phyloP scores from a whole-genome alignment of 768 basidiomycete species.

The Mycena latifolia region DNA sequence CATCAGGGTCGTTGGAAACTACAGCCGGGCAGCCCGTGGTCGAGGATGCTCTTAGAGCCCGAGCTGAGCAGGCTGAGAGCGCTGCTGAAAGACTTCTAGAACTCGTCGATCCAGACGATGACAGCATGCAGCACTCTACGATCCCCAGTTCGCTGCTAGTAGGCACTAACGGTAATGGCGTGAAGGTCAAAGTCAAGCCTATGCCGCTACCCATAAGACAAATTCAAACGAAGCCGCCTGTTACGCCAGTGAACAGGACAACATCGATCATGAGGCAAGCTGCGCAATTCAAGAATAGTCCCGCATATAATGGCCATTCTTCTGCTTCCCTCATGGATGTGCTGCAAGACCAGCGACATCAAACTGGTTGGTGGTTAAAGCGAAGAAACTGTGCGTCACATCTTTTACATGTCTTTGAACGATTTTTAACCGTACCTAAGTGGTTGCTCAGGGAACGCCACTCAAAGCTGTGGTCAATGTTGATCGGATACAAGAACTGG shows the following conservation, averaged over 20 bases:
- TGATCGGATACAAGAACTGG: constrained; percentile 63
- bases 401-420: not conserved
- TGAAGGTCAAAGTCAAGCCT: constrained; percentile 56
- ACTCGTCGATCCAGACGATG: constrained; percentile 85
- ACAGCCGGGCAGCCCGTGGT: constrained; percentile 63
- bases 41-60: constrained; percentile 88
- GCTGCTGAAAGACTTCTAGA: constrained; percentile 91
- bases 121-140: constrained; percentile 61
- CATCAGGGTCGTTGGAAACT: constrained; percentile 63
- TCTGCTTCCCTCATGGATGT: constrained; percentile 76
- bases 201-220: constrained; percentile 49
- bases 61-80: constrained; percentile 94
- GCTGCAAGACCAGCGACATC: constrained; percentile 73
- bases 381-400: constrained; percentile 72
- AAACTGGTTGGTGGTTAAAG: constrained; percentile 89
- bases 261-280: constrained; percentile 77
- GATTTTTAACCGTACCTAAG: constrained; percentile 40
- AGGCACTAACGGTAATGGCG: constrained; percentile 50
- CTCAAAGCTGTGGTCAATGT: constrained; percentile 51
- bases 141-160: constrained; percentile 69
- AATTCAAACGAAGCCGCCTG: constrained; percentile 54
- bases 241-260: constrained; percentile 75
- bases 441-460: constrained; percentile 64
- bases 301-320: constrained; percentile 64
- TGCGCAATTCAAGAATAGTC: constrained; percentile 86